A percentile compares a stretch with the other conserved stretches of the same genome.
Evolutionary conservation across 2,329 filamentous ascomycete species (phyloP).

Genomic region (Alternaria infectoria): DNA sequence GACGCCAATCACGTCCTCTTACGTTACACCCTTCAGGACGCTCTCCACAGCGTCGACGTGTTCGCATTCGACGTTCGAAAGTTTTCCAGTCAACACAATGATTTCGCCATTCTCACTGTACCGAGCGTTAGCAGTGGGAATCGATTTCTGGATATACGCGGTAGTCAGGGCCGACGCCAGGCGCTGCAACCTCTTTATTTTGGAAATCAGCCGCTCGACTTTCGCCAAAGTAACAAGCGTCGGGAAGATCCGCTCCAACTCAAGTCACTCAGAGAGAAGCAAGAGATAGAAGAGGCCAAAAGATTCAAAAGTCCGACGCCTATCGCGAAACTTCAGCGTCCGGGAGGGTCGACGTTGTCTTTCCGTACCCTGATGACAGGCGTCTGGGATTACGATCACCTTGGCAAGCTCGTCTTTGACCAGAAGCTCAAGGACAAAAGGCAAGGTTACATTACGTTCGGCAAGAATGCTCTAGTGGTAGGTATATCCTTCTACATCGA

Average conservation of each 20-base stretch:
- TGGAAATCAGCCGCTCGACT: constrained; percentile 15
- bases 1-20: constrained; percentile 53
- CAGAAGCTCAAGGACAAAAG: constrained; percentile 51
- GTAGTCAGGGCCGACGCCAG: constrained; percentile 19
- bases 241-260: constrained; percentile 33
- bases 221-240: constrained; percentile 22
- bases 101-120: constrained; percentile 55
- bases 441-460: constrained; percentile 48
- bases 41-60: constrained; percentile 50
- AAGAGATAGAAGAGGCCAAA: constrained; percentile 30
- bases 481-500: constrained; percentile 10
- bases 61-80: constrained; percentile 55
- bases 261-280: constrained; percentile 28
- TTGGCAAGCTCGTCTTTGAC: constrained; percentile 47
- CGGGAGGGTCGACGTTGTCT: constrained; percentile 29
- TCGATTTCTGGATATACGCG: constrained; percentile 52
- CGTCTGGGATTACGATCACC: constrained; percentile 50
- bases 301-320: constrained; percentile 17
- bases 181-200: constrained; percentile 14
- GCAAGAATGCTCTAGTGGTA: constrained; percentile 37
- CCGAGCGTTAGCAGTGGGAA: constrained; percentile 48
- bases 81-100: constrained; percentile 26
- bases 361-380: constrained; percentile 46
- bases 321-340: not conserved
- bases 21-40: constrained; percentile 47